These are phyloP conservation scores for Penstemon eatonii DNA, from an alignment of 257 asterid species.

Conservation along the genomic window DNA sequence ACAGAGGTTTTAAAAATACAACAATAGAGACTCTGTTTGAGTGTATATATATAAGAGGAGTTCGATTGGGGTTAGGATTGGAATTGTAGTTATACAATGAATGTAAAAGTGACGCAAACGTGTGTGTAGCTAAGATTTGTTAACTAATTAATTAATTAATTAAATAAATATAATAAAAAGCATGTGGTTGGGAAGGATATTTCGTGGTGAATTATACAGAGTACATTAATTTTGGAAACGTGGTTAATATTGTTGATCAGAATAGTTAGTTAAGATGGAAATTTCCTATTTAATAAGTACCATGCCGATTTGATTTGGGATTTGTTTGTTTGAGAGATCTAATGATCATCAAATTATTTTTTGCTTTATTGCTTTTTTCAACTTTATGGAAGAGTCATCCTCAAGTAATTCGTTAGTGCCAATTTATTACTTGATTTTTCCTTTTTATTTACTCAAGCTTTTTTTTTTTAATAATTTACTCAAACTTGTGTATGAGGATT, in stretches of 20 bases:
- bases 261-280: not conserved
- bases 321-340: constrained; percentile 16
- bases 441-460: not conserved
- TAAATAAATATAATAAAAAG: not conserved
- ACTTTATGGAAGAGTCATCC: not conserved
- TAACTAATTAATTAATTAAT: not conserved
- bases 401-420: not conserved
- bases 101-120: constrained; percentile 7
- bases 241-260: constrained; percentile 14
- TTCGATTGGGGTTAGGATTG: not conserved
- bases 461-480: not conserved
- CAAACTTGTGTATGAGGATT: not conserved
- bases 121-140: constrained; percentile 6
- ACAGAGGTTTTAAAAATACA: not conserved
- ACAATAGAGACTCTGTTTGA: not conserved
- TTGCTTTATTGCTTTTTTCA: not conserved
- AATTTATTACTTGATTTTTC: not conserved
- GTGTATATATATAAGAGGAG: constrained; percentile 1
- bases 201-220: constrained; percentile 20
- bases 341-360: not conserved
- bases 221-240: constrained; percentile 29
- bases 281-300: not conserved
- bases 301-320: not conserved
- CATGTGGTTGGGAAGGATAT: constrained; percentile 33
- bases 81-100: not conserved